Conservation (phyloP, 2,329 filamentous ascomycete species). For the Diaporthe capsici region DNA sequence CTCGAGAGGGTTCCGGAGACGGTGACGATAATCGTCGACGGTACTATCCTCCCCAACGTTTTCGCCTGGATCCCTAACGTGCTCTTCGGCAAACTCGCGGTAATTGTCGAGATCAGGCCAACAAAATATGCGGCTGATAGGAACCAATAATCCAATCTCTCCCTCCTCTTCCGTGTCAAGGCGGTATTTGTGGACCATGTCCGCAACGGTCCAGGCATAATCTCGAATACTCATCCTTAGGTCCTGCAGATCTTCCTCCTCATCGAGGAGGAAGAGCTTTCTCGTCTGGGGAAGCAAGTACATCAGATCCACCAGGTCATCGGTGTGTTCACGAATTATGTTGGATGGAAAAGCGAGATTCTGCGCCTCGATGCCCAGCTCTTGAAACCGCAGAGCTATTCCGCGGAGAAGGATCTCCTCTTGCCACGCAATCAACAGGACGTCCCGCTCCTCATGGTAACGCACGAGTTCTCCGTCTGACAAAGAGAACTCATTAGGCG, state of each 20-base stretch:
- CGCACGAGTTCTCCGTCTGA: constrained; percentile 43
- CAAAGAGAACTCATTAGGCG: constrained; percentile 53
- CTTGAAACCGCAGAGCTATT: constrained; percentile 13
- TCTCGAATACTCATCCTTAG: neutral
- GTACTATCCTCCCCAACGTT: neutral
- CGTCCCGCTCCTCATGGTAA: constrained; percentile 46
- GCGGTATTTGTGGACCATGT: constrained; percentile 48
- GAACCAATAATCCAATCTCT: constrained; percentile 45
- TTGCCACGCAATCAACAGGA: constrained; percentile 47
- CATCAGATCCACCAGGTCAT: constrained; percentile 32
- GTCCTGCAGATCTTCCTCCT: neutral
- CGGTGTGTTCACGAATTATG: neutral
- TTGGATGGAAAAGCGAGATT: neutral
- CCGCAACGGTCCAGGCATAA: constrained; percentile 52
- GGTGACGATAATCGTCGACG: neutral
- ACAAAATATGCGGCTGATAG: constrained; percentile 47
- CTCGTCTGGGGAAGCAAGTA: constrained; percentile 18
- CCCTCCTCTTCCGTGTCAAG: constrained; percentile 47
- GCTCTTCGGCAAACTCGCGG: constrained; percentile 48
- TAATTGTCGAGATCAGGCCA: constrained; percentile 53
- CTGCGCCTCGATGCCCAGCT: constrained; percentile 36
- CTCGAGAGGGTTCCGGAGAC: neutral
- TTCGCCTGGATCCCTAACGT: neutral
- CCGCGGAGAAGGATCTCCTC: neutral
- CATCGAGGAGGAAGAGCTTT: constrained; percentile 27